Conservation (phyloP, 331 rosid genomes). For the Pyracantha coccinea region DNA sequence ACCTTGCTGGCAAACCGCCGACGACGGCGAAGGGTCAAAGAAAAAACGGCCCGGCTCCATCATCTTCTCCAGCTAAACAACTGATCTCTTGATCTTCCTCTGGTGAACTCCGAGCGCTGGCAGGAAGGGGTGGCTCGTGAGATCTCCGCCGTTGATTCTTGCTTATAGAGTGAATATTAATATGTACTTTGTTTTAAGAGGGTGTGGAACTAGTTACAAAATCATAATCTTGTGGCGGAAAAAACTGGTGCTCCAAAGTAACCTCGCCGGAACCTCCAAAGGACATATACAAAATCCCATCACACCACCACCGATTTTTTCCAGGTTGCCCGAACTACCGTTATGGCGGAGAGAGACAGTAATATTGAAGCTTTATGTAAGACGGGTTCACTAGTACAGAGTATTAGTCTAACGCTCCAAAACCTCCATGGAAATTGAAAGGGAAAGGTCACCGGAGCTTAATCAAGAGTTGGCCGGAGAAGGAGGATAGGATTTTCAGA, state of each 20-base stretch:
- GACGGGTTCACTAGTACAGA: not conserved
- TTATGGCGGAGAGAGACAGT: not conserved
- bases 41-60: conserved; percentile 71
- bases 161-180: not conserved
- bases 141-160: not conserved
- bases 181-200: not conserved
- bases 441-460: too few species aligned
- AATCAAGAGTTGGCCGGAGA: not conserved
- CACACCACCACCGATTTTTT: conserved; percentile 43
- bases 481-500: not conserved
- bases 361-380: not conserved
- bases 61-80: not conserved
- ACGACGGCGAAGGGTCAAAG: conserved; percentile 34
- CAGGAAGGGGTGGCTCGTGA: not conserved
- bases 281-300: conserved; percentile 91
- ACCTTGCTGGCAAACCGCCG: conserved; percentile 26
- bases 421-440: not conserved
- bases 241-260: conserved; percentile 96
- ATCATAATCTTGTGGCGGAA: conserved; percentile 98
- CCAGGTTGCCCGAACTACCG: conserved; percentile 19
- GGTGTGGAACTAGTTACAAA: conserved; percentile 33
- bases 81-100: not conserved
- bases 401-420: not conserved
- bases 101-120: not conserved
- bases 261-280: conserved; percentile 82